Evolutionary conservation across 768 basidiomycete species (phyloP), one percentile per base, ranked within the genome.

Genomic region (Auriscalpium microsporum): DNA sequence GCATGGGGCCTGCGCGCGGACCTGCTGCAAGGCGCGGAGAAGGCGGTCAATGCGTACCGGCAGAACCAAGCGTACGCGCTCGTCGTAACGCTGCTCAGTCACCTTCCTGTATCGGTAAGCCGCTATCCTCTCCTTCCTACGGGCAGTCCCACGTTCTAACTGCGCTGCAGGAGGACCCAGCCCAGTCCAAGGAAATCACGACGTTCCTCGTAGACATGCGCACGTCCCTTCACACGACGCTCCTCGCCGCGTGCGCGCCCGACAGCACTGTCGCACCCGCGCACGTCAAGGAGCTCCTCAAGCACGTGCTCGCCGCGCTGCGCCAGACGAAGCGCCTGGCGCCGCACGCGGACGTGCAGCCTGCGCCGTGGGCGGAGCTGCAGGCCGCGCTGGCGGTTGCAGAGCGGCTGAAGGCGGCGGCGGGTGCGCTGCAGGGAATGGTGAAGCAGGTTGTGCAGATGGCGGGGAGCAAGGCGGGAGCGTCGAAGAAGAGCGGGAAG

Each of bases 271-370:
- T 85, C 45, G 83, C 80, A 14, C 74, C 84, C 1, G 67, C 80
- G 1, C 87, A 91, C 58, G 64, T 87, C 63, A 95, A 91, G 69
- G 86, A 88, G n/a, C 66, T 92, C 17, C 67, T 92, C 55, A 94
- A 90, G 68, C 69, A 88, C 51, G 84, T 75, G 0, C 71, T 90
- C 28, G 64, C 76, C 17, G 80, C 80, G 49, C 73, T 84, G n/a
- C 82, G 90, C 52, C 82, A 83, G 56, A 81, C 83, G 56, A 82
- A 81, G 54, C 76, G 78, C 8, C 64, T 76, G 48, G 67, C 68
- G 6, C 63, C 64, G 5, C 52, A 64, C 34, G 56, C 69, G 0
- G 67, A 68, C 14, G 63, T 92, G 92, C 74, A 82, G 51, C 72
- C 81, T 1, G 63, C 72, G 4, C 66, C 71, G 2, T 90, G 92